Conservation (phyloP, 176 grass and related monocot species). For the Rhynchospora breviuscula region DNA sequence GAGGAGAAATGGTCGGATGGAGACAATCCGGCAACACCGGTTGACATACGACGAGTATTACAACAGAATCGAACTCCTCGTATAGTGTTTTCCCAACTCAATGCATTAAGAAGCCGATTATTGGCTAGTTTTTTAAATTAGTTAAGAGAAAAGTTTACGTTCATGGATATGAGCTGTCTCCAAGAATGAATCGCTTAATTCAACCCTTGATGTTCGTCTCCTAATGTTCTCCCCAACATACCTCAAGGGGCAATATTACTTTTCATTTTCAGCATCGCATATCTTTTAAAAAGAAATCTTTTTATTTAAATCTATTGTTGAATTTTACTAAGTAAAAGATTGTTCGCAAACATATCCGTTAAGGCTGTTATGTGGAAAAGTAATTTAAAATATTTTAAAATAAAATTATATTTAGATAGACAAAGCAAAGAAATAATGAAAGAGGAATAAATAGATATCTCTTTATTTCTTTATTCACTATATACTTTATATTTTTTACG, state of each 20-base stretch:
- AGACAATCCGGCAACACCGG: background rate
- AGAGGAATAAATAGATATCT: background rate
- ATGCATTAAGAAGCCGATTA: constrained; percentile 5
- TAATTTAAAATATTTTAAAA: background rate
- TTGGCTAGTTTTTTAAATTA: background rate
- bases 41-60: background rate
- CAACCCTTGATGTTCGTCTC: background rate
- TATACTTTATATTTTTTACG: too few relatives aligned
- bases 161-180: constrained; percentile 22
- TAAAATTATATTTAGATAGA: background rate
- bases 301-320: background rate
- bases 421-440: background rate
- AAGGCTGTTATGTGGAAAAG: background rate
- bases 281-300: background rate
- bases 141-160: constrained; percentile 1
- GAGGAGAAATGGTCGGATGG: background rate
- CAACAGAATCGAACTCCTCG: background rate
- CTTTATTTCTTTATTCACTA: too few relatives aligned
- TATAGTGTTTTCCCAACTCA: background rate
- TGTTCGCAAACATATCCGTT: background rate
- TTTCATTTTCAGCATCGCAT: background rate
- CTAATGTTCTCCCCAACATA: background rate
- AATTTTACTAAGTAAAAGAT: background rate
- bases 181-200: constrained; percentile 6
- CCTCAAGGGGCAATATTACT: background rate